Conservation (phyloP, 129 eudicot species). For the Oenanthe sinensis region DNA sequence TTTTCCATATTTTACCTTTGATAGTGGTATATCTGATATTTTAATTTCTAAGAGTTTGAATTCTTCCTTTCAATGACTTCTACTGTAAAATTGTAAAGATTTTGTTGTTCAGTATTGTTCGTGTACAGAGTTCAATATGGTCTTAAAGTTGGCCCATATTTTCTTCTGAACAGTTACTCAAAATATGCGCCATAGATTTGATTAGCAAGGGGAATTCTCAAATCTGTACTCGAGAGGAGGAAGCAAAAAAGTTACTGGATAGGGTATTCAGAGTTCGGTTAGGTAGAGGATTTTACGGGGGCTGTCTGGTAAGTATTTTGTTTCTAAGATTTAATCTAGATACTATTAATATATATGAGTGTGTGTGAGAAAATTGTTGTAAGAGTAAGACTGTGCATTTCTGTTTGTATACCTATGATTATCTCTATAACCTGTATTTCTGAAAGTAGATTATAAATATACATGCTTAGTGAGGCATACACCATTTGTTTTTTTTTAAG, state of each 20-base stretch:
- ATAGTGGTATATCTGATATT: background rate
- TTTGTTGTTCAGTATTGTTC: background rate
- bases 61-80: background rate
- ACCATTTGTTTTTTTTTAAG: background rate
- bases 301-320: slow-evolving; percentile 55
- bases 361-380: background rate
- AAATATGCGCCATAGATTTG: slow-evolving; percentile 36
- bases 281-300: slow-evolving; percentile 86
- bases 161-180: slow-evolving; percentile 44
- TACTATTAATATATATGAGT: background rate
- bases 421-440: background rate
- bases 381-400: background rate
- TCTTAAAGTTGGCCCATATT: slow-evolving; percentile 15
- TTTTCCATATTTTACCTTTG: background rate
- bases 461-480: background rate
- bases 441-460: background rate
- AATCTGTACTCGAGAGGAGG: slow-evolving; percentile 33
- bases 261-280: slow-evolving; percentile 54
- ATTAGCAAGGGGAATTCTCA: slow-evolving; percentile 48
- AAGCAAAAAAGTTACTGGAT: slow-evolving; percentile 43
- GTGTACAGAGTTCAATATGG: background rate
- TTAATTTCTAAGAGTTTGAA: background rate
- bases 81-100: background rate
- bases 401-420: background rate
- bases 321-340: background rate